These are phyloP conservation scores for Paracorniculantispora psalliotae DNA, from an alignment of 2,329 filamentous ascomycete genomes.

Conservation along the genomic window DNA sequence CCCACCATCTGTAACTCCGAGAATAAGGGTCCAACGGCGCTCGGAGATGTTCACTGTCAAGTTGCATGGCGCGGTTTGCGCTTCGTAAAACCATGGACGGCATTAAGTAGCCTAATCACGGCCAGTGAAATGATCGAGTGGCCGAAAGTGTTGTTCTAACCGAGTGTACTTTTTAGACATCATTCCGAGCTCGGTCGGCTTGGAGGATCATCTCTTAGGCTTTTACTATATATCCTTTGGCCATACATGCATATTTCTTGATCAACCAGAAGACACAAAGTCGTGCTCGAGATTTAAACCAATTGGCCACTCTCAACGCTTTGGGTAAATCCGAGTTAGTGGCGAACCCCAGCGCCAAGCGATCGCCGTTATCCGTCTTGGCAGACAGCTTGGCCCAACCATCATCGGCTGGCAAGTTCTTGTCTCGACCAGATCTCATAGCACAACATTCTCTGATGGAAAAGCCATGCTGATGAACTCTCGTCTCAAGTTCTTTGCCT, in stretches of 20 bases:
- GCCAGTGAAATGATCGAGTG: not conserved
- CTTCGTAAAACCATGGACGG: not conserved
- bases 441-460: not conserved
- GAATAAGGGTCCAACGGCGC: not conserved
- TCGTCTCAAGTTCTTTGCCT: too few relatives aligned
- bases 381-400: not conserved
- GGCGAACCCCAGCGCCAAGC: not conserved
- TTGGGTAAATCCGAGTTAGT: too few relatives aligned
- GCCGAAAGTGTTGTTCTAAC: too few relatives aligned
- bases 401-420: not conserved
- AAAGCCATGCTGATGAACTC: too few relatives aligned
- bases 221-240: too few relatives aligned
- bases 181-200: too few relatives aligned
- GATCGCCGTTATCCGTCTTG: slow-evolving; percentile 4
- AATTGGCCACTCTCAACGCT: too few relatives aligned
- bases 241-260: too few relatives aligned
- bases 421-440: not conserved
- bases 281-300: too few relatives aligned
- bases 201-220: too few relatives aligned
- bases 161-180: too few relatives aligned
- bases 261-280: too few relatives aligned
- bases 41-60: not conserved
- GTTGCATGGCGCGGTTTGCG: not conserved
- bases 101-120: not conserved
- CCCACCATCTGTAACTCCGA: not conserved